These are phyloP conservation scores for Cercophora samala DNA, from an alignment of 495 filamentous ascomycete genomes.

Conservation along the genomic window DNA sequence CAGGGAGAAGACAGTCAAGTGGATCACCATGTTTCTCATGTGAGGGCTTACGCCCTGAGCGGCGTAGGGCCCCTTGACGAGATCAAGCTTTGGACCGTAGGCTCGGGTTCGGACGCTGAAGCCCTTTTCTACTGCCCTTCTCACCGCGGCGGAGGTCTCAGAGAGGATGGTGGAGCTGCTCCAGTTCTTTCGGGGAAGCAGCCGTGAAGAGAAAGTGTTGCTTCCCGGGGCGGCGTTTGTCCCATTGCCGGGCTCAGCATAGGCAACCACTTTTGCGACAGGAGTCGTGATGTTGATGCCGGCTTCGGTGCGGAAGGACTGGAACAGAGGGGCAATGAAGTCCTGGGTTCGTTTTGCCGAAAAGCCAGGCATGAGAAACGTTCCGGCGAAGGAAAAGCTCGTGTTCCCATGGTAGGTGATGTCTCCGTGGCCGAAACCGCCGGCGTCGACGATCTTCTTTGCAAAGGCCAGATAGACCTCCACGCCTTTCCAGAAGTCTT, in stretches of 20 bases:
- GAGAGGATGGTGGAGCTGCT: constrained; percentile 33
- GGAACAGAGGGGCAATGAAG: not conserved
- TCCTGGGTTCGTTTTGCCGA: not conserved
- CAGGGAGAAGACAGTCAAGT: not conserved
- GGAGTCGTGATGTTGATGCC: constrained; percentile 33
- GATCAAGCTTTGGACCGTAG: constrained; percentile 34
- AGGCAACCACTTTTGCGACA: constrained; percentile 9
- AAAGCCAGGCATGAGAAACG: not conserved
- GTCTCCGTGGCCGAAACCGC: not conserved
- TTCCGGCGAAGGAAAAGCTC: not conserved
- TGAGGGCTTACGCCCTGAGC: constrained; percentile 39
- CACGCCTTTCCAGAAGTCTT: constrained; percentile 15
- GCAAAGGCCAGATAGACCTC: constrained; percentile 19
- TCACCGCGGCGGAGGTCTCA: constrained; percentile 42
- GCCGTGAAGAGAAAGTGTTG: constrained; percentile 44
- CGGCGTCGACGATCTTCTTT: constrained; percentile 34
- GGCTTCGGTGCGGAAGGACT: constrained; percentile 8
- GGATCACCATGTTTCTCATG: constrained; percentile 18
- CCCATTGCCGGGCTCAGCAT: constrained; percentile 10
- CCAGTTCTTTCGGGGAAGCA: constrained; percentile 48
- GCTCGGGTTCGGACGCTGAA: constrained; percentile 49
- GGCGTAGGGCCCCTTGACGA: constrained; percentile 24
- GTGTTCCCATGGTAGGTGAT: not conserved
- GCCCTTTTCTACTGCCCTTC: constrained; percentile 37
- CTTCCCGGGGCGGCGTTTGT: constrained; percentile 27